These are phyloP conservation scores for Curvularia lunata DNA, from an alignment of 2,329 filamentous ascomycete genomes.

Conservation along the genomic window DNA sequence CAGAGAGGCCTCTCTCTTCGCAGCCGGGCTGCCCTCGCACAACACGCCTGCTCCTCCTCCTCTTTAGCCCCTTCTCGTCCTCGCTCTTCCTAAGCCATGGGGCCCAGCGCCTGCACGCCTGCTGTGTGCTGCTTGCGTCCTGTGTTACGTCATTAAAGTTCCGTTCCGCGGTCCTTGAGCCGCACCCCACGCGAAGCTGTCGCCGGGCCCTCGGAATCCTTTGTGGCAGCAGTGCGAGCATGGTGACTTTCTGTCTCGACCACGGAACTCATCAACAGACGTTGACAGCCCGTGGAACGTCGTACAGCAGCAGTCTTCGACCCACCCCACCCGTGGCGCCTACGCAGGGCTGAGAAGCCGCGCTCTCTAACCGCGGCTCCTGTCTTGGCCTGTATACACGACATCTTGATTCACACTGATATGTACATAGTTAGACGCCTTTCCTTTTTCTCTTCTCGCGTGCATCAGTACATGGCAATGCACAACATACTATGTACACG, in stretches of 20 bases:
- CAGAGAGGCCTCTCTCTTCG: no score
- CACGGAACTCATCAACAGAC: background rate
- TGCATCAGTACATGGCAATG: background rate
- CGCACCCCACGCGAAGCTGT: conserved; percentile 1
- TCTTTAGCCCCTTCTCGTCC: background rate
- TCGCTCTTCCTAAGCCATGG: no score
- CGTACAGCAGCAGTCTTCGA: background rate
- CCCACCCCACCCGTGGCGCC: background rate
- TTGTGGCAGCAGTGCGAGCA: background rate
- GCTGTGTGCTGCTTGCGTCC: background rate
- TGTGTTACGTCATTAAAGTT: conserved; percentile 3
- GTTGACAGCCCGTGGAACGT: conserved; percentile 8
- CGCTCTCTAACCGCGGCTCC: background rate
- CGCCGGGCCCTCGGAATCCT: background rate
- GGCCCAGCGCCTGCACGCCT: background rate
- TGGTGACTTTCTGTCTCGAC: background rate
- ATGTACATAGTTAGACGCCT: background rate
- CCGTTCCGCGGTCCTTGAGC: conserved; percentile 5
- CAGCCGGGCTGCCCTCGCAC: no score
- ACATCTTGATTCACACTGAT: background rate
- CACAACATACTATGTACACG: background rate
- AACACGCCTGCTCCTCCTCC: no score
- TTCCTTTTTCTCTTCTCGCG: no score
- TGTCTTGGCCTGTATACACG: background rate
- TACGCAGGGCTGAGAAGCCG: conserved; percentile 5